These are phyloP conservation scores for Aeminium ludgeri DNA, from an alignment of 495 filamentous ascomycete genomes.

Conservation along the genomic window DNA sequence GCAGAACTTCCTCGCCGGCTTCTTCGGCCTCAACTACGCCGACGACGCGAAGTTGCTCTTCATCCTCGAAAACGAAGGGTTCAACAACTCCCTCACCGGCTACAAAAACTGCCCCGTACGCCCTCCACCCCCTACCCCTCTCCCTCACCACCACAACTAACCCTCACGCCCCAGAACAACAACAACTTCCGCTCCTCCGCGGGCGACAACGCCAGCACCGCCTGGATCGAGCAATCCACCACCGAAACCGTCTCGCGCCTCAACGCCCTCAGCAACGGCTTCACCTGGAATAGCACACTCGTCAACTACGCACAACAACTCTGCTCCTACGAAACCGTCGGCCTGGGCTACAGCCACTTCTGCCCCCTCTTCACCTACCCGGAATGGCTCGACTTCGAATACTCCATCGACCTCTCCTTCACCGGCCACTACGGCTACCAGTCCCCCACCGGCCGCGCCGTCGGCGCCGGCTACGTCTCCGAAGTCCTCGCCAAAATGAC, in stretches of 20 bases:
- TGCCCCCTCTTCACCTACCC: slow-evolving; percentile 37
- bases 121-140: background rate
- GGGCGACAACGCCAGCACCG: slow-evolving; percentile 16
- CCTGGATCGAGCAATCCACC: slow-evolving; percentile 30
- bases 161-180: slow-evolving; percentile 16
- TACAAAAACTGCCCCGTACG: background rate
- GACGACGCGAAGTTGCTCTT: slow-evolving; percentile 35
- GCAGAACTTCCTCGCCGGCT: slow-evolving; percentile 26
- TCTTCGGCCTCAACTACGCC: slow-evolving; percentile 35
- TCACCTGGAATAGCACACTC: slow-evolving; percentile 31
- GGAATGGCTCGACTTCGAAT: slow-evolving; percentile 37
- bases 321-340: slow-evolving; percentile 39
- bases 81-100: slow-evolving; percentile 25
- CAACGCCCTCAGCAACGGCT: slow-evolving; percentile 23
- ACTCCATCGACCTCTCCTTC: slow-evolving; percentile 41
- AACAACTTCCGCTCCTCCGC: slow-evolving; percentile 16
- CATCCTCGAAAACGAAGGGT: slow-evolving; percentile 29
- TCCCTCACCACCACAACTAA: background rate
- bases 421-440: slow-evolving; percentile 34
- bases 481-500: slow-evolving; percentile 41
- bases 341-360: slow-evolving; percentile 38
- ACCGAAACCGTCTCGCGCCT: slow-evolving; percentile 32
- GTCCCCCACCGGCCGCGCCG: slow-evolving; percentile 40
- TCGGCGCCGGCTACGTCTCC: slow-evolving; percentile 44
- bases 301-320: slow-evolving; percentile 36